A percentile compares a stretch with the other conserved stretches of the same genome.
Conservation (phyloP, 352 stramenopile genomes). For the Globisporangium carolinianum region DNA sequence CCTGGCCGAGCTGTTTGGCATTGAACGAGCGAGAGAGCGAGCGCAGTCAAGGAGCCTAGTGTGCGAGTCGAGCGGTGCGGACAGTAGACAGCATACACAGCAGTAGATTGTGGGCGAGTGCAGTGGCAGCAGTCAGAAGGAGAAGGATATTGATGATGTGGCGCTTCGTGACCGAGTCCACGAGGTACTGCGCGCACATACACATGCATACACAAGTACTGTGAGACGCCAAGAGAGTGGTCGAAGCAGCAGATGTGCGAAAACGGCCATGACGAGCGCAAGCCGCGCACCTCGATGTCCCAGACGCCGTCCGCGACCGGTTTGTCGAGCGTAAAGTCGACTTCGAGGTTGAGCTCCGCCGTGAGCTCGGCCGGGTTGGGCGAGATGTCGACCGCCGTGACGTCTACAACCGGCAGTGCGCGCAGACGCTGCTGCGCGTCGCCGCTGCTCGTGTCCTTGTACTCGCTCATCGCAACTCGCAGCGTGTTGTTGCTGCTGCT, state of each 20-base stretch:
- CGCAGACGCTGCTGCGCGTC: conserved; percentile 40
- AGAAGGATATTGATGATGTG: conserved; percentile 86
- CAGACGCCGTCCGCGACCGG: conserved; percentile 60
- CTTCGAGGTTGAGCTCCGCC: conserved; percentile 74
- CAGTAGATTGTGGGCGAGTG: background rate
- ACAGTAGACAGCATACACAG: too few relatives aligned
- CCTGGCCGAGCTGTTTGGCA: conserved; percentile 60
- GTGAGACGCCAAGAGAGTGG: background rate
- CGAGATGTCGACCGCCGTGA: conserved; percentile 76
- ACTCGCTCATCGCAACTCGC: conserved; percentile 50
- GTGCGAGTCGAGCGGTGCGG: background rate
- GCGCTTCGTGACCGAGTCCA: conserved; percentile 77
- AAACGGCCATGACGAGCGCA: too few relatives aligned
- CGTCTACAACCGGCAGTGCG: conserved; percentile 45
- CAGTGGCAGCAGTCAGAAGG: conserved; percentile 1
- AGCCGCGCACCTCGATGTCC: conserved; percentile 60
- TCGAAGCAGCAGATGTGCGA: too few relatives aligned
- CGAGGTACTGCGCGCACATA: conserved; percentile 50
- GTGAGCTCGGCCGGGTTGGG: conserved; percentile 71
- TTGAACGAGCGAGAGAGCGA: background rate
- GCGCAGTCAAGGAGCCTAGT: conserved; percentile 24
- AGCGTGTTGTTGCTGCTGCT: conserved; percentile 5
- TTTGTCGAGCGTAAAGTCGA: conserved; percentile 69
- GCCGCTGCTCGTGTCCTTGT: conserved; percentile 28
- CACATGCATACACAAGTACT: background rate